Evolutionary conservation across 139 green algal species (phyloP).

Genomic region (Picochlorum sp.): DNA sequence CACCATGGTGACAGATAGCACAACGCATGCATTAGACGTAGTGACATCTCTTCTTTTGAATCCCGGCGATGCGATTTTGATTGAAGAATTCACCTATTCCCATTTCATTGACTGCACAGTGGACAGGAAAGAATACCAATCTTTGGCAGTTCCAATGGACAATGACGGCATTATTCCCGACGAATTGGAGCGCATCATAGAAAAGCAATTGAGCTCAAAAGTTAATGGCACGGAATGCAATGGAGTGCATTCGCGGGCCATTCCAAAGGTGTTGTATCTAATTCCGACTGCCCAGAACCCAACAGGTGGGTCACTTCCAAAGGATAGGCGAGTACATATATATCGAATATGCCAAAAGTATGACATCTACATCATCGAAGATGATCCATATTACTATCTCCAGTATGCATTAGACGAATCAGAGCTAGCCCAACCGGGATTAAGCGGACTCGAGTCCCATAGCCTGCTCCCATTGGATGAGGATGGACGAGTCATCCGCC

Average conservation of each 20-base stretch:
- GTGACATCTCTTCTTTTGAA: conserved; percentile 40
- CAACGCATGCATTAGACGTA: conserved; percentile 32
- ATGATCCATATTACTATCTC: conserved; percentile 79
- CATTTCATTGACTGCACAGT: conserved; percentile 52
- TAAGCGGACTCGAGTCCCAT: neutral
- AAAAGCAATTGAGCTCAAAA: neutral
- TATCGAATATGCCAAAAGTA: conserved; percentile 42
- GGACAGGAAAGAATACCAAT: conserved; percentile 32
- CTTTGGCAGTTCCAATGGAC: conserved; percentile 44
- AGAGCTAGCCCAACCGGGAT: neutral
- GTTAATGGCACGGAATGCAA: neutral
- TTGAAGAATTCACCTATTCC: conserved; percentile 67
- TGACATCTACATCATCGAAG: conserved; percentile 56
- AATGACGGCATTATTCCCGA: conserved; percentile 43
- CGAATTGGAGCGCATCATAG: conserved; percentile 25
- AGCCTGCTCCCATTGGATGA: conserved; percentile 25
- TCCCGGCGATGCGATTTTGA: conserved; percentile 38
- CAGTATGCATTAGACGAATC: conserved; percentile 26
- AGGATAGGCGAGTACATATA: conserved; percentile 44
- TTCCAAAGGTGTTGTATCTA: conserved; percentile 51
- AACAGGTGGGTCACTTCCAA: conserved; percentile 41
- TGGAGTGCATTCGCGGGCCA: too few relatives aligned
- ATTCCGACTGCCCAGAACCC: conserved; percentile 70
- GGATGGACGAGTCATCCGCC: conserved; percentile 56
- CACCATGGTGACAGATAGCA: conserved; percentile 31